Base-by-base conservation (phyloP, 495 filamentous ascomycete species). In the Apodospora peruviana region DNA sequence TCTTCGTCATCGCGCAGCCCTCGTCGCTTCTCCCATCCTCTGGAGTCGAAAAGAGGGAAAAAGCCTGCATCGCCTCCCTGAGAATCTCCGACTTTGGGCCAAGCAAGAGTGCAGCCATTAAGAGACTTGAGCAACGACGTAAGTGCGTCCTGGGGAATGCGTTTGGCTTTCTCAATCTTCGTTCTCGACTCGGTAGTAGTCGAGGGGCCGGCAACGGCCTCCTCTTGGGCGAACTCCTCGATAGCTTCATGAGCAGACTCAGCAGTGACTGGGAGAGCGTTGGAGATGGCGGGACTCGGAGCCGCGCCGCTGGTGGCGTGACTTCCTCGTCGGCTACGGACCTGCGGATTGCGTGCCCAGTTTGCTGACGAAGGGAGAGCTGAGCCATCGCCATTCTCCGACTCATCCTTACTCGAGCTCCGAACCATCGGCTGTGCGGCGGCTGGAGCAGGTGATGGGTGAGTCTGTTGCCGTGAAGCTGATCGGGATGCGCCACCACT, bases 351-450 rank as follows among this genome's bases (percentile, higher is more conserved):
- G 54, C 87, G 89, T 5, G 90, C 93, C 93, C 93, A 99, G 60
- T 84, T 96, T 4, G 91, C 93, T 5, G 91, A 88, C 5, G 91
- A 86, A 0, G 93, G 93, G 12, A 99, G 76, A 9, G 90, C 94
- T 35, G 94, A 86, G 1, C 84, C 84, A 61, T 96, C 90, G 32
- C 75, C 78, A 54, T 79, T 79, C 44, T 82, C 71, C 5, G 83
- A 77, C 35, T 82, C 88, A 58, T 96, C 88, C 55, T 83, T 85
- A 69, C 88, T 87, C 17, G 78, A 75, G 60, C 88, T 82, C 32
- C 87, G 73, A 41, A 76, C 74, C 85, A 88, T 89, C 2, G 82
- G 75, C 50, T 88, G 87, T 2, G 87, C 72, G 10, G 80, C 78
- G 4, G 82, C 66, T 4, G 74, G 70, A 29, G 69, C 66, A 8